These are phyloP conservation scores for Tetrahymena borealis DNA, from an alignment of 73 alveolate genomes.

Conservation along the genomic window DNA sequence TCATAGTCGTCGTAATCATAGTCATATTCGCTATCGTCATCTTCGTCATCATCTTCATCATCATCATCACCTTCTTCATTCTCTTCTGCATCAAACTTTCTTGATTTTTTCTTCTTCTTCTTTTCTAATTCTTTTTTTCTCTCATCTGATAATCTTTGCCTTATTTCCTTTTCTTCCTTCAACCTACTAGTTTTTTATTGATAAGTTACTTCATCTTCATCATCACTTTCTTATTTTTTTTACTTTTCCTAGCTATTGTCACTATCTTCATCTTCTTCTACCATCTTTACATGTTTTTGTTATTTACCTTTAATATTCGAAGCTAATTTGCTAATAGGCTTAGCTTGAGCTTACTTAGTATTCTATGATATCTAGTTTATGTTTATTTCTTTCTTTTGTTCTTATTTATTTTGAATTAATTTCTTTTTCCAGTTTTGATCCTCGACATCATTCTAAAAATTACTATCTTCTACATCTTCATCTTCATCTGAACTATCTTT, in stretches of 20 bases:
- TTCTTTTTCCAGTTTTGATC: not conserved
- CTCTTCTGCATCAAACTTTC: not conserved
- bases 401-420: not conserved
- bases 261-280: not conserved
- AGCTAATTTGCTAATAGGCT: not conserved
- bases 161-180: not conserved
- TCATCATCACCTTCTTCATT: not conserved
- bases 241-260: not conserved
- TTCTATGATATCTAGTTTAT: not conserved
- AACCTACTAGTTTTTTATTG: not conserved
- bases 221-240: not conserved
- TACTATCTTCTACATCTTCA: not conserved
- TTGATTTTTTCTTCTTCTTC: not conserved
- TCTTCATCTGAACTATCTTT: not conserved
- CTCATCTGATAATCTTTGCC: not conserved
- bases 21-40: not conserved
- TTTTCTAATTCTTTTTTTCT: not conserved
- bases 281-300: not conserved
- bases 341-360: not conserved
- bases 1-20: not conserved
- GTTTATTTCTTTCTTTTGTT: not conserved
- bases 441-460: not conserved
- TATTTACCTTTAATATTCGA: not conserved
- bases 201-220: not conserved
- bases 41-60: not conserved